These are phyloP conservation scores for Neofusicoccum kwambonambiense DNA, from an alignment of 2,329 filamentous ascomycete species.

Conservation along the genomic window DNA sequence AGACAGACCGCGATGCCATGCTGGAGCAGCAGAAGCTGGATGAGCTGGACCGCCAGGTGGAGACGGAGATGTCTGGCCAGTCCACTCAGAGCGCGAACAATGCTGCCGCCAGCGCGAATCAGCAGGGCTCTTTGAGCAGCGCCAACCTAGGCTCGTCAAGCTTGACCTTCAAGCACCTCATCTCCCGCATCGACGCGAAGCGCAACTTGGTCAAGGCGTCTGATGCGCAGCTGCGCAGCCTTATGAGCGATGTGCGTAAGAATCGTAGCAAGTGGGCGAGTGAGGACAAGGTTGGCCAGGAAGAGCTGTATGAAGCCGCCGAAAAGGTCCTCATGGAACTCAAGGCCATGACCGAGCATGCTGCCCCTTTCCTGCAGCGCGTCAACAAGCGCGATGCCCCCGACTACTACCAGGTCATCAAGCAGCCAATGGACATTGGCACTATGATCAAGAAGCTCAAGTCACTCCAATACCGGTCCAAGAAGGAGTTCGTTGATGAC, in stretches of 20 bases:
- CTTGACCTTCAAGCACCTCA: slow-evolving; percentile 93
- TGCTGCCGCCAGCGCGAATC: slow-evolving; percentile 53
- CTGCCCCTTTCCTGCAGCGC: slow-evolving; percentile 87
- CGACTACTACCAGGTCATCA: slow-evolving; percentile 92
- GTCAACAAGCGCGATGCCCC: slow-evolving; percentile 97
- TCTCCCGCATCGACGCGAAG: slow-evolving; percentile 91
- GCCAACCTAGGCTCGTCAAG: slow-evolving; percentile 95
- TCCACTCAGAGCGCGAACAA: slow-evolving; percentile 53
- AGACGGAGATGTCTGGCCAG: slow-evolving; percentile 82
- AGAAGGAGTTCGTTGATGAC: slow-evolving; percentile 91
- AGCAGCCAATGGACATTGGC: slow-evolving; percentile 95
- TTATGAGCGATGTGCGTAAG: slow-evolving; percentile 97
- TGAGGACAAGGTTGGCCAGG: slow-evolving; percentile 95
- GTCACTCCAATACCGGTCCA: slow-evolving; percentile 58
- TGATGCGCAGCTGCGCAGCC: slow-evolving; percentile 83
- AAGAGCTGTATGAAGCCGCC: slow-evolving; percentile 93
- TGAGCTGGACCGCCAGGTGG: slow-evolving; percentile 92
- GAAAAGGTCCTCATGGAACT: slow-evolving; percentile 97
- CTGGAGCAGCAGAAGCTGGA: slow-evolving; percentile 95
- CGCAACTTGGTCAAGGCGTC: slow-evolving; percentile 86
- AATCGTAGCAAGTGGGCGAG: slow-evolving; percentile 99
- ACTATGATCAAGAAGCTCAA: slow-evolving; percentile 98
- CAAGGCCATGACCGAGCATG: slow-evolving; percentile 96
- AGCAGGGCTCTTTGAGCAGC: slow-evolving; percentile 86
- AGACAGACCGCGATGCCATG: slow-evolving; percentile 95